Evolutionary conservation across 2,329 filamentous ascomycete genomes (phyloP).

Genomic region (Trichophaea hybrida): DNA sequence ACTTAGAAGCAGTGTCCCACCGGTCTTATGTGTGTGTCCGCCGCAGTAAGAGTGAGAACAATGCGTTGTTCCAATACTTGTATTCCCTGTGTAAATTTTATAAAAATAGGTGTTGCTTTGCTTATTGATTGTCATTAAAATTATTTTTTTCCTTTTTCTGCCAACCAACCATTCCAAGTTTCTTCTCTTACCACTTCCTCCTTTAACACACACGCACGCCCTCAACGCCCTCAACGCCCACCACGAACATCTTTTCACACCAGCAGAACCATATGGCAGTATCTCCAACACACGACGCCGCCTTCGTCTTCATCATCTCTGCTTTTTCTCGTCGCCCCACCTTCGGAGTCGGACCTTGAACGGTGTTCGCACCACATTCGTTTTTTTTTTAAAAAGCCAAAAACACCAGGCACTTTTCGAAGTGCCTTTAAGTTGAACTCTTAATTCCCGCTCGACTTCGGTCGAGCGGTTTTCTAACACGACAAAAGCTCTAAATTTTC

Average conservation of each 20-base stretch:
- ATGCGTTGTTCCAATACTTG: no score
- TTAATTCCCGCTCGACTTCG: conserved; percentile 4
- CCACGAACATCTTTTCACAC: not conserved
- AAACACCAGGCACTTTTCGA: not conserved
- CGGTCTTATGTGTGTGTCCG: no score
- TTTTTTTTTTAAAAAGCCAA: not conserved
- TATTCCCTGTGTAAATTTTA: no score
- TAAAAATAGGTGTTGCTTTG: no score
- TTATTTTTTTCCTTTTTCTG: no score
- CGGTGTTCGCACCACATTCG: not conserved
- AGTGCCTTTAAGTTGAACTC: not conserved
- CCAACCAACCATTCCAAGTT: not conserved
- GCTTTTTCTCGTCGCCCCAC: not conserved
- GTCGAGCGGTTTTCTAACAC: not conserved
- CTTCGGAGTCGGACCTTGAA: conserved; percentile 19
- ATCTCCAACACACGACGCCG: not conserved
- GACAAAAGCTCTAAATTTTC: no score
- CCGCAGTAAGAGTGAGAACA: no score
- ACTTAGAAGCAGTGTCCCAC: no score
- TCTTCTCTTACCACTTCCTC: not conserved
- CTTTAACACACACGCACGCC: not conserved
- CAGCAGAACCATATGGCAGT: conserved; percentile 1
- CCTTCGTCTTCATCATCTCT: not conserved
- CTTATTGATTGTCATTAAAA: no score
- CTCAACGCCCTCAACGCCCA: not conserved